phyloP scores from a whole-genome alignment of 2,329 filamentous ascomycete species.

The Fusarium metavorans region DNA sequence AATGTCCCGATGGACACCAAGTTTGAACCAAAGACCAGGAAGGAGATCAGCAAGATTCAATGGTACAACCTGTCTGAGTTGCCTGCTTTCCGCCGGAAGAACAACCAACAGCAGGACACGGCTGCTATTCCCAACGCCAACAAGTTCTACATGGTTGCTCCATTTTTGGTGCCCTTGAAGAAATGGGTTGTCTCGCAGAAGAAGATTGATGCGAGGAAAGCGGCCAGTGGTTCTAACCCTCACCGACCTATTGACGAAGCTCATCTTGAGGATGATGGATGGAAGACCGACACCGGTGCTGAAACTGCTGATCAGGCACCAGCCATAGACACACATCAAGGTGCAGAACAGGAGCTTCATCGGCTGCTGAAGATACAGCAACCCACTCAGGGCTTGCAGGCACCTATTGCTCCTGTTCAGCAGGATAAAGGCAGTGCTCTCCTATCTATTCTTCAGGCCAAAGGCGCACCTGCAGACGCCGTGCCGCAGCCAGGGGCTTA shows the following conservation, averaged over 20 bases:
- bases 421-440: slow-evolving; percentile 64
- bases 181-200: slow-evolving; percentile 91
- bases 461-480: slow-evolving; percentile 33
- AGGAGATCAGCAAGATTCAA: slow-evolving; percentile 96
- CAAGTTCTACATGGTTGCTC: slow-evolving; percentile 98
- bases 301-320: slow-evolving; percentile 49
- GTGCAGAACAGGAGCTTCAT: slow-evolving; percentile 64
- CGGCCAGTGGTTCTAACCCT: slow-evolving; percentile 54
- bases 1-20: slow-evolving; percentile 87
- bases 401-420: slow-evolving; percentile 35
- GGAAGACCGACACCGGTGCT: slow-evolving; percentile 53
- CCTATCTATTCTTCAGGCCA: slow-evolving; percentile 64
- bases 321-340: slow-evolving; percentile 61
- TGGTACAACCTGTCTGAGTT: slow-evolving; percentile 95
- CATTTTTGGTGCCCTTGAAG: slow-evolving; percentile 86
- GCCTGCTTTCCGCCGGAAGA: slow-evolving; percentile 82
- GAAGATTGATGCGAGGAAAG: slow-evolving; percentile 72
- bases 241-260: slow-evolving; percentile 65
- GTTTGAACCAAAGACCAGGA: slow-evolving; percentile 91
- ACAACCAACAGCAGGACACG: slow-evolving; percentile 66
- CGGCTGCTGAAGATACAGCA: slow-evolving; percentile 68
- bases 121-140: slow-evolving; percentile 73
- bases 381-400: slow-evolving; percentile 62
- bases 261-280: slow-evolving; percentile 72
- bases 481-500: slow-evolving; percentile 37